Base-by-base conservation (phyloP, 495 filamentous ascomycete species). In the Chaetomidium leptoderma region DNA sequence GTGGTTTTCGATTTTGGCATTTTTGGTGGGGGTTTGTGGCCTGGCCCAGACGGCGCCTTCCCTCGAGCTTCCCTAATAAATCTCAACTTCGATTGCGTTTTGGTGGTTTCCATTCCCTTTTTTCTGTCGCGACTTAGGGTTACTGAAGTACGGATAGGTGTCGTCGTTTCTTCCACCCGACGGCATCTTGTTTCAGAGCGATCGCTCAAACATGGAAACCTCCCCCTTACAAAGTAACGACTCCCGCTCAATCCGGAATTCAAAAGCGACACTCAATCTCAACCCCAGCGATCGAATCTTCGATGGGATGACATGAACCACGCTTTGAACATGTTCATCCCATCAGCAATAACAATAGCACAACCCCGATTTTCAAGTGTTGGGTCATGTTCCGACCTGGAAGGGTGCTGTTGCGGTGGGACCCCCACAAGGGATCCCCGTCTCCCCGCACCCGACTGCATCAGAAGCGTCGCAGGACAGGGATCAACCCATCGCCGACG, bases 381-480 rank as follows among this genome's bases (percentile, higher is more conserved):
- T 1, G 6, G 19, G 23, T n/a, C 39, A 39, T 17, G 36, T 14
- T 2, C 2, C 33, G 3, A 8, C 4, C 8, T 24, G 3, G 3
- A 8, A 4, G 40, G 19, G 19, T 44, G 40, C 40, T 40, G 37
- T n/a, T 44, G 40, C 19, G 40, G 40, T 3, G 10, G 11, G 7
- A n/a, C n/a, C 32, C 19, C 24, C 37, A 16, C 4, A 36, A 42
- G 27, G n/a, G 24, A 49, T 61, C 60, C 26, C 62, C n/a, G 9
- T 3, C 29, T 27, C 21, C 45, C 46, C 45, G 57, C 58, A 44
- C 44, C 42, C 37, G 36, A 32, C 16, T 77, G 76, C 76, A 63
- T 78, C 77, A 78, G 66, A 58, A 66, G 64, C 72, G 77, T 78
- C 71, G 65, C 74, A 79, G 66, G 68, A 75, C 77, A 74, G 71